phyloP scores from a whole-genome alignment of 2,329 filamentous ascomycete genomes.

The Aspergillus novofumigatus region DNA sequence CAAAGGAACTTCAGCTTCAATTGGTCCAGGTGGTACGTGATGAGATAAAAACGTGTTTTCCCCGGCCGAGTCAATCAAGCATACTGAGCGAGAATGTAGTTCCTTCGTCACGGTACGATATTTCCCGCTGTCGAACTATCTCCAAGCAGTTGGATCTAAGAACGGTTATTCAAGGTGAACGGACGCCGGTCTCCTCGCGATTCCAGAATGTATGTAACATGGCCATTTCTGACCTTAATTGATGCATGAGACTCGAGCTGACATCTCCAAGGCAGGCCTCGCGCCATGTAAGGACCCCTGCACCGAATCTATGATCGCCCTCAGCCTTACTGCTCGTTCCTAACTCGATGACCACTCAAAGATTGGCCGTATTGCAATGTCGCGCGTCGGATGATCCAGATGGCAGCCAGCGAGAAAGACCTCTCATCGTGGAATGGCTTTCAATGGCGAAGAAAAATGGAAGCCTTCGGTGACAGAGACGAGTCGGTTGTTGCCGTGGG shows the following conservation, averaged over 20 bases:
- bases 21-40: conserved; percentile 73
- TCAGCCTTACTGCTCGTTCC: background rate
- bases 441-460: conserved; percentile 67
- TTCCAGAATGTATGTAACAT: conserved; percentile 64
- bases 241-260: conserved; percentile 13
- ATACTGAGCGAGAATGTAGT: conserved; percentile 31
- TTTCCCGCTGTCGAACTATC: background rate
- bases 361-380: conserved; percentile 89
- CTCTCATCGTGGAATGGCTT: conserved; percentile 54
- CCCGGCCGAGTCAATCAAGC: background rate
- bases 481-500: conserved; percentile 67
- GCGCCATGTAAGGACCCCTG: conserved; percentile 39
- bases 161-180: conserved; percentile 50
- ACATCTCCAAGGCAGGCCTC: conserved; percentile 43
- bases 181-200: conserved; percentile 80
- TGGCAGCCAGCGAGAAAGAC: conserved; percentile 53
- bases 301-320: background rate
- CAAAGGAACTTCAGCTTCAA: conserved; percentile 71
- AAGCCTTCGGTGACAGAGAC: conserved; percentile 71
- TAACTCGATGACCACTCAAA: conserved; percentile 24
- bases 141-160: conserved; percentile 1
- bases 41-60: background rate
- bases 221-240: background rate
- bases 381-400: conserved; percentile 65
- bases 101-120: conserved; percentile 68